Conservation (phyloP, 2,329 filamentous ascomycete genomes). For the Leptographium procerum region DNA sequence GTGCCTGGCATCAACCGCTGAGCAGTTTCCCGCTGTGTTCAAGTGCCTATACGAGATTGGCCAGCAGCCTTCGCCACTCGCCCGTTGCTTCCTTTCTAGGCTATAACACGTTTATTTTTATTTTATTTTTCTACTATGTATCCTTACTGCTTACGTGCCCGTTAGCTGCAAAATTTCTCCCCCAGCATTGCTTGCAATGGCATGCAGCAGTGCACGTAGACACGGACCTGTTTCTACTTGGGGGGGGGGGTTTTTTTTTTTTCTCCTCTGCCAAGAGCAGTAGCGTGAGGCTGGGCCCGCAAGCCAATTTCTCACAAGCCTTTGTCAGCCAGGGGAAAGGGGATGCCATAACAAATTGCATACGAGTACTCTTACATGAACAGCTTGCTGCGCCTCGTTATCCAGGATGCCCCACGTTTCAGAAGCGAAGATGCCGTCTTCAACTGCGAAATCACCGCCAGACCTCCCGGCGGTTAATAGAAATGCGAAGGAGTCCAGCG, state of each 20-base stretch:
- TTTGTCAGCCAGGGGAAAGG: neutral
- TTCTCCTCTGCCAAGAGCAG: conserved; percentile 3
- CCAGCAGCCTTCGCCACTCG: neutral
- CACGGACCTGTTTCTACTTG: no score
- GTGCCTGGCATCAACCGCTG: neutral
- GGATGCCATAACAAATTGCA: neutral
- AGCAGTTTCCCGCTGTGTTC: neutral
- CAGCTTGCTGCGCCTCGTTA: neutral
- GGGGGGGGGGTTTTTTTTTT: no score
- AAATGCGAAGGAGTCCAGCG: neutral
- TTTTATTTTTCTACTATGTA: no score
- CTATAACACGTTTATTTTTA: neutral
- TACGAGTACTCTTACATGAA: no score
- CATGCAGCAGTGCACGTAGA: neutral
- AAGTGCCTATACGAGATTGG: neutral
- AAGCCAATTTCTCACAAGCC: neutral
- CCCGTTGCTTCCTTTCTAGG: neutral
- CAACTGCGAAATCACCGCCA: neutral
- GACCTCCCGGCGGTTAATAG: neutral
- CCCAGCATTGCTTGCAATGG: neutral
- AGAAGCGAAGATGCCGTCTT: neutral
- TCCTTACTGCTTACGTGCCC: neutral
- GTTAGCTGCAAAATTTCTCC: neutral
- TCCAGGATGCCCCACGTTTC: neutral
- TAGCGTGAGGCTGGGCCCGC: conserved; percentile 8